Conservation (phyloP, 73 alveolate genomes). For the Tetrahymena malaccensis region DNA sequence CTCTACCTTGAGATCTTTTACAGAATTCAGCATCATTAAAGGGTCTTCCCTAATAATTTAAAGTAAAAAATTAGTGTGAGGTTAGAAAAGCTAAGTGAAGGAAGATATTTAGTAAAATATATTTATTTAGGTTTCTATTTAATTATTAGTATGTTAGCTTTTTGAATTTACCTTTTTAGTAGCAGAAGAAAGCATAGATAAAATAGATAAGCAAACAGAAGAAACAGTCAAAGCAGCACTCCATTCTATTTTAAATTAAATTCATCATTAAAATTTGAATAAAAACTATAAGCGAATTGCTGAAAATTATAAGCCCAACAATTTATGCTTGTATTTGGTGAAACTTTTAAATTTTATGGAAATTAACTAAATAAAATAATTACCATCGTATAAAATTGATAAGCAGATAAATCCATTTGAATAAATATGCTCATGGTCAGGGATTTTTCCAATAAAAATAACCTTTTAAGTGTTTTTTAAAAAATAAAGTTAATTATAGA, state of each 20-base stretch:
- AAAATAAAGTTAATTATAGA: neutral
- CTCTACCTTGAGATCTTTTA: conserved; percentile 54
- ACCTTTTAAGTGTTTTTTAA: neutral
- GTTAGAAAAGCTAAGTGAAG: neutral
- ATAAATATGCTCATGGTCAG: conserved; percentile 95
- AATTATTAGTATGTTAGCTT: neutral
- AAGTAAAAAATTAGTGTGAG: neutral
- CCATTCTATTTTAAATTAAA: conserved; percentile 51
- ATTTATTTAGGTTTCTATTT: neutral
- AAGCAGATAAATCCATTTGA: conserved; percentile 94
- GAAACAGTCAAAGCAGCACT: conserved; percentile 88
- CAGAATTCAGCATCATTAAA: conserved; percentile 64
- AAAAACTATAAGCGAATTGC: too few species aligned
- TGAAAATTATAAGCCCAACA: too few species aligned
- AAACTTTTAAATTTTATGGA: neutral
- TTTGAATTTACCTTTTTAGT: conserved; percentile 37
- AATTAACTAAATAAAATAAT: neutral
- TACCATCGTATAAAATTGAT: conserved; percentile 82
- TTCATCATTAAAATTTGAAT: too few species aligned
- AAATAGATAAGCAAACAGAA: conserved; percentile 77
- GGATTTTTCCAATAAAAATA: conserved; percentile 83
- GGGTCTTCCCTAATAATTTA: conserved; percentile 43
- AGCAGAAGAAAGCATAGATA: conserved; percentile 84
- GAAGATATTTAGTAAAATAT: neutral
- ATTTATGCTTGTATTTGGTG: neutral